Evolutionary conservation across 1,139 yeast genomes (phyloP).

Genomic region (Casaregolazyma suthepensis): DNA sequence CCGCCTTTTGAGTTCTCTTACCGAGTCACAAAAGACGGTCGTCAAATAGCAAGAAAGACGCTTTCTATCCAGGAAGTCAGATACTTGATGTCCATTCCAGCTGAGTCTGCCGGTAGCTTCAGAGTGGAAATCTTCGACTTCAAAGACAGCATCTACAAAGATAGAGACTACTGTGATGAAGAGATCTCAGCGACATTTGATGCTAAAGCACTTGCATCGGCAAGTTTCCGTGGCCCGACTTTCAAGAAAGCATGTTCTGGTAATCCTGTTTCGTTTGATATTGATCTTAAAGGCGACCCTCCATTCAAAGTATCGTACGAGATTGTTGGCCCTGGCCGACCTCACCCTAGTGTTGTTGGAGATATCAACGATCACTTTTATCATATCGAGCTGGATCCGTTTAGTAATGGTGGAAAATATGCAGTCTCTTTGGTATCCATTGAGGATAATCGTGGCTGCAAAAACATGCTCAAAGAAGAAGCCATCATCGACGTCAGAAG

Average conservation of each 20-base stretch:
- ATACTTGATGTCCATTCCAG: constrained; percentile 60
- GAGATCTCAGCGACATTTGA: constrained; percentile 29
- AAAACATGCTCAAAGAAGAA: constrained; percentile 56
- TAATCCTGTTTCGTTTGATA: constrained; percentile 43
- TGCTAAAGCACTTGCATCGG: constrained; percentile 35
- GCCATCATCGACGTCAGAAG: constrained; percentile 58
- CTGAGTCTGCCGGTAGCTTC: constrained; percentile 75
- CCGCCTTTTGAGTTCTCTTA: constrained; percentile 76
- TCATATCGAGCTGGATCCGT: constrained; percentile 47
- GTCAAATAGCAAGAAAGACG: constrained; percentile 21
- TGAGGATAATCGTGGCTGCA: constrained; percentile 68
- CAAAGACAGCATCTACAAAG: constrained; percentile 33
- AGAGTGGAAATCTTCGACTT: constrained; percentile 56
- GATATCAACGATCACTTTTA: constrained; percentile 39
- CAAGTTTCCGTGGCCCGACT: constrained; percentile 27
- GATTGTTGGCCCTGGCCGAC: constrained; percentile 41
- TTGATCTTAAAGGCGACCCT: constrained; percentile 64
- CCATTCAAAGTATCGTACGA: constrained; percentile 74
- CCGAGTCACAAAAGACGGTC: constrained; percentile 38
- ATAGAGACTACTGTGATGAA: constrained; percentile 27
- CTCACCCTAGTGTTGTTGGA: constrained; percentile 38
- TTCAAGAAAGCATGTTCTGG: constrained; percentile 40
- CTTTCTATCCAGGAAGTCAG: constrained; percentile 32
- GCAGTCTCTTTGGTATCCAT: constrained; percentile 57
- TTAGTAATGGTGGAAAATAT: constrained; percentile 64